Percentiles rank a stretch among this genome's conserved stretches.
Evolutionary conservation across 495 filamentous ascomycete species (phyloP).

Genomic region (Penicillium daleae): DNA sequence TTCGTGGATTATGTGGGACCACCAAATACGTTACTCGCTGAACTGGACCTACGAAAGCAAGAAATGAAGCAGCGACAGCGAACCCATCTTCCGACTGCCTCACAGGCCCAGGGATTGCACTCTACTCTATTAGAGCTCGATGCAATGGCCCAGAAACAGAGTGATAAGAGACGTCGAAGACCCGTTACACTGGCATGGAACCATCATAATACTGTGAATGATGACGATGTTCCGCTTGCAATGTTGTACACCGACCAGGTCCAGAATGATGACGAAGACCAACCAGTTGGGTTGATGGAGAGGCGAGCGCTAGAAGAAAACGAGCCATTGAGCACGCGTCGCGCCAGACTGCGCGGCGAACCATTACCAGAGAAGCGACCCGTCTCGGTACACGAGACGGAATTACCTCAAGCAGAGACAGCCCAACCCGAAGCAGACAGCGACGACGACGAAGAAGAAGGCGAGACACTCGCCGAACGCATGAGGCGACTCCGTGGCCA

Average conservation of each 20-base stretch:
- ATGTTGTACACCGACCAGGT: slow-evolving; percentile 71
- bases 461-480: slow-evolving; percentile 79
- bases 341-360: slow-evolving; percentile 74
- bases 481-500: slow-evolving; percentile 67
- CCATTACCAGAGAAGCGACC: slow-evolving; percentile 39
- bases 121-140: slow-evolving; percentile 91
- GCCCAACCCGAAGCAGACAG: slow-evolving; percentile 32
- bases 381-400: slow-evolving; percentile 41
- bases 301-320: slow-evolving; percentile 84
- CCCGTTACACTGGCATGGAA: slow-evolving; percentile 91
- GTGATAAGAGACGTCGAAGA: slow-evolving; percentile 70
- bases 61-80: slow-evolving; percentile 77
- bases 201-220: slow-evolving; percentile 60
- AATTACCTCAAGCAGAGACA: slow-evolving; percentile 5
- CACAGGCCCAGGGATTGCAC: slow-evolving; percentile 76
- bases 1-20: slow-evolving; percentile 62
- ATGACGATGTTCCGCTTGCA: slow-evolving; percentile 84
- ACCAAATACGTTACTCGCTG: slow-evolving; percentile 89
- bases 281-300: slow-evolving; percentile 85
- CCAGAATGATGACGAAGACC: slow-evolving; percentile 58
- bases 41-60: slow-evolving; percentile 85
- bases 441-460: slow-evolving; percentile 73
- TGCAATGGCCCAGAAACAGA: slow-evolving; percentile 85
- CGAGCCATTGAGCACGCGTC: slow-evolving; percentile 80
- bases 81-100: slow-evolving; percentile 62